Base-by-base conservation (phyloP, 257 asterid genomes). In the Solanum bulbocastanum region DNA sequence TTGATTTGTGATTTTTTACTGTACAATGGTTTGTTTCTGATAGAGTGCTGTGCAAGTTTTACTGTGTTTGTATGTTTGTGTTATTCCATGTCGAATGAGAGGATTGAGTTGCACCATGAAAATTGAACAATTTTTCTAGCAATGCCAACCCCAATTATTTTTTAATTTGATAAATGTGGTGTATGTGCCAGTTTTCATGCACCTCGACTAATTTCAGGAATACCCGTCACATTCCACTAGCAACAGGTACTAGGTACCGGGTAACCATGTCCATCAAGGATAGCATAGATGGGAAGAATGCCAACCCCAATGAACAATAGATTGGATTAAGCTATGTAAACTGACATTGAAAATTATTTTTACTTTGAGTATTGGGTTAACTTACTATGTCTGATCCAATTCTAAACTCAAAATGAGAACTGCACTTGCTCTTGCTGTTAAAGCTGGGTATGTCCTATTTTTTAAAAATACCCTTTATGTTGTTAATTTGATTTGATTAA, bases 321-420 rank as follows among this genome's bases (percentile, higher is more conserved):
- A 75, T 12, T 23, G 35, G 58, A 75, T 75, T 39, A 39, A 23
- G 83, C 8, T 75, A 37, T 37, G 83, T 40, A 23, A 76, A 40
- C 60, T n/a, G 83, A 76, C 22, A 40, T 44, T n/a, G 60, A 6
- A 76, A 76, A 39, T 13, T 12, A 13, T 13, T 18, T 72, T 10
- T 72, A 35, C 44, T 33, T 18, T 5, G 27, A 73, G 27, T 20
- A 18, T 20, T 78, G 98, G 98, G n/a, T 95, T 95, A 83, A 91
- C 96, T 72, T 94, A 96, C 88, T 94, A 94, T 79, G 98, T 96
- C 23, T 96, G 98, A 73, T 92, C 92, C 92, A 96, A 94, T 93
- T 94, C 98, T 83, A 95, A 96, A 92, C 98, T 98, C 73, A 92
- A 91, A 91, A 96, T 96, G 99, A 92, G 99, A 90, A 98, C 98